Evolutionary conservation across 345 rosid species (phyloP), one percentile per base, ranked within the genome.

Genomic region (Acer negundo): DNA sequence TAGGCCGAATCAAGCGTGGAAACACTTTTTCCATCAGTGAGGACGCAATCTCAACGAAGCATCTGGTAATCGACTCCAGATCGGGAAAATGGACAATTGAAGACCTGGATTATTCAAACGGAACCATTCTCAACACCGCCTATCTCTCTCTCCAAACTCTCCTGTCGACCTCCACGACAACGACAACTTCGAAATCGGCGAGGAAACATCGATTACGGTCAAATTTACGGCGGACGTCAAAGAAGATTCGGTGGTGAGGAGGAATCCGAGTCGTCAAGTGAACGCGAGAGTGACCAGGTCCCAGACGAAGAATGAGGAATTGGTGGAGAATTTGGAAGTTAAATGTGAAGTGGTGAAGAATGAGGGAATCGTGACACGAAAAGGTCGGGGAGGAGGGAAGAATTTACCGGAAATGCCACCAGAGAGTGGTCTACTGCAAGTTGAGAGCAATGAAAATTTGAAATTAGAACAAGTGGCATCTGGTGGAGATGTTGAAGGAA

Each of bases 161-260:
- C 85, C 91, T 10, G 74, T 79, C 47, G 81, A 78, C 51, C 92
- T 93, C 79, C 44, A 72, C 77, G 81, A 92, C 64, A 90, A 93
- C 31, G 97, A 95, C 75, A 70, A 20, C 64, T 22, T 95, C 79
- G 90, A 93, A 86, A 85, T 95, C 62, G 97, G 98, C 63, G 97
- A 90, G 89, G 66, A 2, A 76, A 89, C 94, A 11, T 82, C 92
- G 53, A 83, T 93, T 56, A 55, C 70, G 24, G 93, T 92, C 65
- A 81, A 77, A 62, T 64, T 90, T 22, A 77, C 10, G 44, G 20
- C 20, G 56, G 79, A 15, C 49, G 0, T 55, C 64, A 68, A 4
- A 35, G 79, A 81, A 38, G 76, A 79, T 40, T 79, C 88, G 19
- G 23, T 23, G n/a, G 67, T 83, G 1, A 81, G 87, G 62, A 83